A percentile compares a stretch with the other conserved stretches of the same genome.
Evolutionary conservation across 345 rosid genomes (phyloP).

Genomic region (Cardamine occulta): DNA sequence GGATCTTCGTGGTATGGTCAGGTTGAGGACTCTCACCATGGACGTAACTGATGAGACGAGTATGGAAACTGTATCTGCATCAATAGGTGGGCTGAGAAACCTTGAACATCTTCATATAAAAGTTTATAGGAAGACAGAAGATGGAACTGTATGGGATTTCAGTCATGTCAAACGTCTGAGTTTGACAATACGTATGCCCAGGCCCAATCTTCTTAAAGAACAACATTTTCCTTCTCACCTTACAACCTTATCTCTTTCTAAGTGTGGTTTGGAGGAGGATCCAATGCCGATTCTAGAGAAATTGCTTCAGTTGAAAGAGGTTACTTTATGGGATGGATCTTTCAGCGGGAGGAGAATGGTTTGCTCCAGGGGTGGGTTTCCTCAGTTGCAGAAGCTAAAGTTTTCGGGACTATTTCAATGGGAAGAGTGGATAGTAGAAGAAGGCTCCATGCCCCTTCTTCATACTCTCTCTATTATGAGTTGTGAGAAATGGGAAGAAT

Average conservation of each 20-base stretch:
- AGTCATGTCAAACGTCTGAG: background rate
- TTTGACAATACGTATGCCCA: constrained; percentile 18
- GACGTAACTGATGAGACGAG: background rate
- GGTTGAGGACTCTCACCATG: background rate
- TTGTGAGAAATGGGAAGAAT: too few species aligned
- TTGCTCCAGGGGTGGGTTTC: too few species aligned
- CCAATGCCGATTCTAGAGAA: constrained; percentile 41
- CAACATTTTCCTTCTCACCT: constrained; percentile 40
- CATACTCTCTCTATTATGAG: too few species aligned
- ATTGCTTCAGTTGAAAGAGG: too few species aligned
- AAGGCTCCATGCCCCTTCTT: too few species aligned
- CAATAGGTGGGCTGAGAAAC: background rate
- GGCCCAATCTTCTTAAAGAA: constrained; percentile 28
- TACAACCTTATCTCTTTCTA: background rate
- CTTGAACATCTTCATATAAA: background rate
- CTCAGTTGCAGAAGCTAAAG: too few species aligned
- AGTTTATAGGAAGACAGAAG: background rate
- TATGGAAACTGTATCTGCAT: background rate
- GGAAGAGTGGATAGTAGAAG: too few species aligned
- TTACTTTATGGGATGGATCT: too few species aligned
- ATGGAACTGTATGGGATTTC: background rate
- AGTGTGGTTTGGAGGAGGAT: constrained; percentile 42
- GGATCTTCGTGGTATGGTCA: background rate
- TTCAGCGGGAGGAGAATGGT: too few species aligned
- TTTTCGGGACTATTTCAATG: too few species aligned